Base-by-base conservation (phyloP, 192 early-diverging fungal species). In the Gryganskiella cystojenkinii region DNA sequence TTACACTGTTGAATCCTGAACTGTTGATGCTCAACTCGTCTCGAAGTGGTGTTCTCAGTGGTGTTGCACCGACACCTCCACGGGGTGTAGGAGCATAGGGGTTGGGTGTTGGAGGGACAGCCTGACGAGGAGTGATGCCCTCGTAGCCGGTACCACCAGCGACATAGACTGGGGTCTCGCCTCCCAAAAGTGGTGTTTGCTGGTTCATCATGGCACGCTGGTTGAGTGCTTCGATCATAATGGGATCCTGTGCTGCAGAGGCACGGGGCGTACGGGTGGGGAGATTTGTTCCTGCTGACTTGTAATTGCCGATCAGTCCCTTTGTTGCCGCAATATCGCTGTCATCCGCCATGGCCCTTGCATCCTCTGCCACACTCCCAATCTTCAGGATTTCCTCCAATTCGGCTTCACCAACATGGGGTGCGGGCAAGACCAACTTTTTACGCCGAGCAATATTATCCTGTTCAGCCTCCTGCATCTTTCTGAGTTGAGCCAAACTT, bases 371-470 rank as follows among this genome's bases (percentile, higher is more conserved):
- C 53, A 91, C 90, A 56, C 89, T 87, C 5, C 96, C 95, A 34
- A 98, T 88, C 50, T 63, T 71, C 50, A 67, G 15, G 44, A 82
- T 78, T 45, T 93, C 92, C 35, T 97, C 96, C 31, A 99, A 73
- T 76, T 99, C 98, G 8, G 82, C 82, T 61, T 97, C 95, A 45
- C 90, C 87, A 9, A 99, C 92, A 83, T 98, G 96, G 25, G 98
- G 98, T 0, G 92, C 80, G 13, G 98, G 98, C 31, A 99, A 85
- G 34, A 90, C 82, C 33, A 99, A 76, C 68, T 87, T 90, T 49
- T 88, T 87, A 47, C 98, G 88, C 56, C 93, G 92, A 20, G 87
- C 79, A 55, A 86, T 82, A 22, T 64, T 47, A 35, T 76, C 73
- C 78, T 91, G 88, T 44, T 92, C 93, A 0, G 87, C 90, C 45